These are phyloP conservation scores for Rhododendron williamsianum DNA, from an alignment of 148 eudicot genomes.

Conservation along the genomic window DNA sequence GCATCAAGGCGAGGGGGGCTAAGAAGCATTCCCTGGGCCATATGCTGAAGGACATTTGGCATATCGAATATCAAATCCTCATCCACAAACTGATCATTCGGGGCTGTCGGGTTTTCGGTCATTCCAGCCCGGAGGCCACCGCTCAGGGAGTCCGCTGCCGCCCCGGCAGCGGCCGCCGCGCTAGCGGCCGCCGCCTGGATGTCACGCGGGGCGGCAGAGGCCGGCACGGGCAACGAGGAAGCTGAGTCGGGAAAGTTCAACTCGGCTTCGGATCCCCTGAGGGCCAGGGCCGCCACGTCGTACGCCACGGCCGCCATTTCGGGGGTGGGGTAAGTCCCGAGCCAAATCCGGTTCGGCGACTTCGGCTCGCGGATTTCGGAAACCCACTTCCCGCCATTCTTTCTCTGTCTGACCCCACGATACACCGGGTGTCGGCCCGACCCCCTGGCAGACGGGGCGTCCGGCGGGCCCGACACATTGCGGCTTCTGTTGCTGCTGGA, in stretches of 20 bases:
- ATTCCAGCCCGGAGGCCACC: constrained; percentile 8
- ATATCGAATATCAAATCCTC: constrained; percentile 73
- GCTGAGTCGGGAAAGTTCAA: constrained; percentile 53
- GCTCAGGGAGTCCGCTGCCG: constrained; percentile 36
- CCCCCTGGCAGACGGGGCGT: background rate
- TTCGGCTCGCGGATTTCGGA: constrained; percentile 74
- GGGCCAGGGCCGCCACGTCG: constrained; percentile 70
- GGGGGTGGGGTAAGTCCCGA: constrained; percentile 61
- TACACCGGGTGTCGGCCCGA: constrained; percentile 31
- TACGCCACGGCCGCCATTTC: constrained; percentile 84
- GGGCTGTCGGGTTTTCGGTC: background rate
- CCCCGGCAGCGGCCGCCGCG: constrained; percentile 61
- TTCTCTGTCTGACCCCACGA: constrained; percentile 57
- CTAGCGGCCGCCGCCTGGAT: constrained; percentile 55
- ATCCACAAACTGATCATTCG: constrained; percentile 31
- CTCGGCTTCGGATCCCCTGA: constrained; percentile 50
- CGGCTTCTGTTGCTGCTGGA: background rate
- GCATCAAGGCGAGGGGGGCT: constrained; percentile 55
- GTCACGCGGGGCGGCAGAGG: constrained; percentile 30
- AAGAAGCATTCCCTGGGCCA: constrained; percentile 78
- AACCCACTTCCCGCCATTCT: constrained; percentile 65
- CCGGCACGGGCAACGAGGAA: constrained; percentile 25
- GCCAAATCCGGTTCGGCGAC: constrained; percentile 67
- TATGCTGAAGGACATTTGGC: constrained; percentile 66
- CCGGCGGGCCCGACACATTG: background rate